Conservation (phyloP, 2,329 filamentous ascomycete species). For the Elsinoe arachidis region DNA sequence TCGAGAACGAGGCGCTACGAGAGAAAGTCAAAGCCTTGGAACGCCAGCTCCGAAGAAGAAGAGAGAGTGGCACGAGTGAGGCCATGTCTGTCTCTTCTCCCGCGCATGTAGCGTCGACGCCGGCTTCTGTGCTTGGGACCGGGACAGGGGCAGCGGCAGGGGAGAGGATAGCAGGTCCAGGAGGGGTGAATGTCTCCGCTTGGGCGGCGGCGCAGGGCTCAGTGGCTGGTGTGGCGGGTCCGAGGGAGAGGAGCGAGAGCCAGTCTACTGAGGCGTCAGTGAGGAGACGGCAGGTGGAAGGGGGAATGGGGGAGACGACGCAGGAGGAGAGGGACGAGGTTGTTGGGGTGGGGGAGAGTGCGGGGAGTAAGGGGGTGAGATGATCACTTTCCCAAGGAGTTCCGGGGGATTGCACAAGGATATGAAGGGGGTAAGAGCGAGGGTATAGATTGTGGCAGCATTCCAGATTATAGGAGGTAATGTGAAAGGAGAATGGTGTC, state of each 20-base stretch:
- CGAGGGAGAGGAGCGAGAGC: slow-evolving; percentile 29
- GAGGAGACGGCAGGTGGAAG: neutral
- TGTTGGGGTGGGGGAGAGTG: slow-evolving; percentile 29
- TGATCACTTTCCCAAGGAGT: neutral
- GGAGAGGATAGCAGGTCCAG: neutral
- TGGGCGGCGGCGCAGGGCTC: slow-evolving; percentile 25
- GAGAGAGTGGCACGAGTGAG: slow-evolving; percentile 25
- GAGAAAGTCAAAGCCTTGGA: slow-evolving; percentile 41
- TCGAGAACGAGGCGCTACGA: slow-evolving; percentile 41
- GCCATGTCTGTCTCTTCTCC: neutral
- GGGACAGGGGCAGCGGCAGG: neutral
- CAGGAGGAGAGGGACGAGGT: slow-evolving; percentile 24
- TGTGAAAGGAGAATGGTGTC: no score
- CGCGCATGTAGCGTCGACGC: slow-evolving; percentile 7
- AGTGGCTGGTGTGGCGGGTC: slow-evolving; percentile 24
- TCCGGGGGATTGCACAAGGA: no score
- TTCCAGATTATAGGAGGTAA: no score
- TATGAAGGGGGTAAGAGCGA: no score
- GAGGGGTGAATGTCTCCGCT: slow-evolving; percentile 16
- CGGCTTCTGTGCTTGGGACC: neutral
- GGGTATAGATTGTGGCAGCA: no score
- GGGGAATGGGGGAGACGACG: neutral
- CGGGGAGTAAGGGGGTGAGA: slow-evolving; percentile 21
- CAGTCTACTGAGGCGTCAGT: slow-evolving; percentile 29
- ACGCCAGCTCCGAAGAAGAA: slow-evolving; percentile 30